phyloP scores from a whole-genome alignment of 1,284 basidiomycete genomes.

The Farysia itapuensis region DNA sequence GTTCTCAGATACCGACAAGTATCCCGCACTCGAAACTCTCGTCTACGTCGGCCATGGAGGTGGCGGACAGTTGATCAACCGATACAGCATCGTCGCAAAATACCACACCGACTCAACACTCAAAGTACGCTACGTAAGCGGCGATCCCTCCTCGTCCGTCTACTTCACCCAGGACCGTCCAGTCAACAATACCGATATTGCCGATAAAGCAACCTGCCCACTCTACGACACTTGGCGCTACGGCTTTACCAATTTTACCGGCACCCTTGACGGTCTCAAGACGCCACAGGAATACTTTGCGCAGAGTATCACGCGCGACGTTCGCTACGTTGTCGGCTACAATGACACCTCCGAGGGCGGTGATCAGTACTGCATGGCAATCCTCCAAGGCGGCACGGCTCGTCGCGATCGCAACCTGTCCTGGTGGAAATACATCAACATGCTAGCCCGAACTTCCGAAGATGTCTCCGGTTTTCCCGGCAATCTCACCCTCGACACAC shows the following conservation, averaged over 20 bases:
- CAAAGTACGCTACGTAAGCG: slow-evolving; percentile 48
- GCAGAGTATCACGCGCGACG: slow-evolving; percentile 46
- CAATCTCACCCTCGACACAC: slow-evolving; percentile 8
- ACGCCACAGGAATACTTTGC: slow-evolving; percentile 45
- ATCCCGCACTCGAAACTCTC: slow-evolving; percentile 46
- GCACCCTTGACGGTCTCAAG: slow-evolving; percentile 33
- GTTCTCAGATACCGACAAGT: slow-evolving; percentile 37
- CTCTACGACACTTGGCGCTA: slow-evolving; percentile 57
- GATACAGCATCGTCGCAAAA: slow-evolving; percentile 52
- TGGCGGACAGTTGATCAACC: slow-evolving; percentile 54
- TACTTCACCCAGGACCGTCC: slow-evolving; percentile 56
- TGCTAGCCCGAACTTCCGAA: slow-evolving; percentile 42
- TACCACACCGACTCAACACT: slow-evolving; percentile 13
- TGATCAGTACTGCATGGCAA: slow-evolving; percentile 57
- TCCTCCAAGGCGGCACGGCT: slow-evolving; percentile 48
- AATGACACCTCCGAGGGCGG: slow-evolving; percentile 40
- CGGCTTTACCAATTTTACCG: slow-evolving; percentile 50
- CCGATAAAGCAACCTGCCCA: slow-evolving; percentile 28
- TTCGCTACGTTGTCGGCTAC: slow-evolving; percentile 51
- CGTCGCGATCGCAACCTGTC: slow-evolving; percentile 51
- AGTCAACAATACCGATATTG: slow-evolving; percentile 28
- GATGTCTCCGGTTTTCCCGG: slow-evolving; percentile 48
- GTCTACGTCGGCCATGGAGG: slow-evolving; percentile 57
- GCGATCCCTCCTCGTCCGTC: slow-evolving; percentile 45
- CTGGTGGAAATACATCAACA: slow-evolving; percentile 58